phyloP scores from a whole-genome alignment of 2,329 filamentous ascomycete species.

The Fusarium floridanum region DNA sequence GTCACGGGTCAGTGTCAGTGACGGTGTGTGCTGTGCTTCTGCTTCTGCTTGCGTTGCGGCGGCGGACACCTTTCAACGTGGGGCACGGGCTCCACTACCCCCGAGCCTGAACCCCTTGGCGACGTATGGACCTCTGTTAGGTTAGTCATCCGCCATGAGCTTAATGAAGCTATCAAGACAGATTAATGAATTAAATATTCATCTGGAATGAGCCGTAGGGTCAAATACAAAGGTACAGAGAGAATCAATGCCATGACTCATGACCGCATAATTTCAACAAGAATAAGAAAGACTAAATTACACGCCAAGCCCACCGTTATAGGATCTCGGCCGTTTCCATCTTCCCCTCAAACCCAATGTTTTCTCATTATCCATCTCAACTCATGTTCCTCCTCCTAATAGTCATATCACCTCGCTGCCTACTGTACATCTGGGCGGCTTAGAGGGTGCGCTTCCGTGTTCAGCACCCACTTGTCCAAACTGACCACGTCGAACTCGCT shows the following conservation, averaged over 20 bases:
- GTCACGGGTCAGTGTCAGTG: conserved; percentile 41
- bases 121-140: conserved; percentile 27
- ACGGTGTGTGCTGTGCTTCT: conserved; percentile 43
- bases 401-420: neutral
- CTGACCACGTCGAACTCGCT: conserved; percentile 69
- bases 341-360: neutral
- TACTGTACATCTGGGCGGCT: conserved; percentile 39
- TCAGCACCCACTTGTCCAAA: conserved; percentile 73
- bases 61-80: conserved; percentile 49
- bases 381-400: neutral
- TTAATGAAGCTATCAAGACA: neutral
- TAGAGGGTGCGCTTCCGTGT: conserved; percentile 69
- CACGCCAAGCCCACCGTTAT: conserved; percentile 7
- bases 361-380: conserved; percentile 4
- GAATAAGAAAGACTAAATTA: conserved; percentile 13
- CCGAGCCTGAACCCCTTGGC: conserved; percentile 20
- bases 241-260: conserved; percentile 8
- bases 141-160: conserved; percentile 33
- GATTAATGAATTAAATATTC: neutral
- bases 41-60: conserved; percentile 36
- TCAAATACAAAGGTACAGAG: neutral
- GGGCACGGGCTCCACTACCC: conserved; percentile 37
- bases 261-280: neutral
- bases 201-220: neutral
- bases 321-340: conserved; percentile 8